Evolutionary conservation across 2,329 filamentous ascomycete genomes (phyloP).

Genomic region (Penicillium sp.): DNA sequence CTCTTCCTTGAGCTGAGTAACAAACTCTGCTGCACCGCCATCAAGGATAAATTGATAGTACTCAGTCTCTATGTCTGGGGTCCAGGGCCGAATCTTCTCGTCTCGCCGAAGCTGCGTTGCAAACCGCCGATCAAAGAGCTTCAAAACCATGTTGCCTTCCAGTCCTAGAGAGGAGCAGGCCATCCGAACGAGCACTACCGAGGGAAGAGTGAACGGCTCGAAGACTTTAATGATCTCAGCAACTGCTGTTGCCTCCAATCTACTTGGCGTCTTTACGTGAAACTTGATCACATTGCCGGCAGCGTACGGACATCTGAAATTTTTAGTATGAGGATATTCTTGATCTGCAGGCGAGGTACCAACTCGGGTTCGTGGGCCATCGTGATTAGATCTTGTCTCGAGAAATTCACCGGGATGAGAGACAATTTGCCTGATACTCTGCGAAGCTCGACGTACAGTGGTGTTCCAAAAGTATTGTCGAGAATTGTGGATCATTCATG

Average conservation of each 20-base stretch:
- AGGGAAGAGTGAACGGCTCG: conserved; percentile 20
- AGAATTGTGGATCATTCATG: too few species aligned
- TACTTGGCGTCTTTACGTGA: neutral
- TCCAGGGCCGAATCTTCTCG: conserved; percentile 12
- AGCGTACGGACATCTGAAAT: conserved; percentile 11
- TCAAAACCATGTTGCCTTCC: conserved; percentile 15
- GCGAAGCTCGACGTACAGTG: too few species aligned
- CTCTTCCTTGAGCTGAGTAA: conserved; percentile 6
- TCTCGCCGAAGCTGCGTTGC: conserved; percentile 13
- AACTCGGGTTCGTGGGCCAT: too few species aligned
- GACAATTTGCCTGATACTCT: too few species aligned
- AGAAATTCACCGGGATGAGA: too few species aligned
- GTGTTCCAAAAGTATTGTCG: too few species aligned
- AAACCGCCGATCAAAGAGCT: conserved; percentile 23
- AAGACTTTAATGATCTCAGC: conserved; percentile 15
- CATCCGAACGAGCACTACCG: conserved; percentile 13
- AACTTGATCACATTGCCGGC: conserved; percentile 4
- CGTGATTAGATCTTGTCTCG: too few species aligned
- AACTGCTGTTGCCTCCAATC: neutral
- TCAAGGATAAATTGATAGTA: conserved; percentile 17
- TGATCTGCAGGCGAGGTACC: too few species aligned
- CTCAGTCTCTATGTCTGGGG: conserved; percentile 10
- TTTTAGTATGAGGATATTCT: neutral
- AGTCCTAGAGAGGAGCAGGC: conserved; percentile 1
- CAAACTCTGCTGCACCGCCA: conserved; percentile 11